These are phyloP conservation scores for Cladosporium oxysporum DNA, from an alignment of 2,329 filamentous ascomycete species.

Conservation along the genomic window DNA sequence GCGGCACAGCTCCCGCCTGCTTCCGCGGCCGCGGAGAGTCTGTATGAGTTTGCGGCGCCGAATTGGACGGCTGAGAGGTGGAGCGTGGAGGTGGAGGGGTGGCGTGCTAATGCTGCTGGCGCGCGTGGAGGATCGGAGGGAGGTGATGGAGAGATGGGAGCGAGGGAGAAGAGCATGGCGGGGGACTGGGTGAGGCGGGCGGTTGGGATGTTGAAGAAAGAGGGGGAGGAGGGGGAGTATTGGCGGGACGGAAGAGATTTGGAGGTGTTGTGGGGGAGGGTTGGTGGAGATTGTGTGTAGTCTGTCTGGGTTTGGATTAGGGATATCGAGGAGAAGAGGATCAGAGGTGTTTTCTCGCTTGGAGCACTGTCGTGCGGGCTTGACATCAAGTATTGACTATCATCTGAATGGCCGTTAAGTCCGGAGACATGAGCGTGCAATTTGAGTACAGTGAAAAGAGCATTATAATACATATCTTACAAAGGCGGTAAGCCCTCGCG, in stretches of 20 bases:
- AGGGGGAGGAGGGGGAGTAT: background rate
- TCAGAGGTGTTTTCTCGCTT: background rate
- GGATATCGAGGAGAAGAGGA: background rate
- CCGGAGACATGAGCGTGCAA: background rate
- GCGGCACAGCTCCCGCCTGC: background rate
- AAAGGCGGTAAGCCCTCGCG: slow-evolving; percentile 84
- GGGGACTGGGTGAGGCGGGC: background rate
- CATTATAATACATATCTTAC: slow-evolving; percentile 41
- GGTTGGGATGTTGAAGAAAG: background rate
- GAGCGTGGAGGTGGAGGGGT: background rate
- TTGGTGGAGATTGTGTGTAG: background rate
- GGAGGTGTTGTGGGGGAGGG: background rate
- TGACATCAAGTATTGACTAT: background rate
- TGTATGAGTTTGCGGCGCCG: background rate
- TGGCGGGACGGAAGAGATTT: background rate
- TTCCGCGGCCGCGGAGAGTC: background rate
- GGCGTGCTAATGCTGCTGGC: no score
- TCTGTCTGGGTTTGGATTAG: background rate
- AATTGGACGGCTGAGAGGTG: background rate
- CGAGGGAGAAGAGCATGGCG: background rate
- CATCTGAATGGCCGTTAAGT: background rate
- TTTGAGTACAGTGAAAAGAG: background rate
- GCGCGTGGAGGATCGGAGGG: no score
- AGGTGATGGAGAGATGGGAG: no score
- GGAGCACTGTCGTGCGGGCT: background rate